Conservation (phyloP, 2,329 filamentous ascomycete species). For the Fusarium subtropicale region DNA sequence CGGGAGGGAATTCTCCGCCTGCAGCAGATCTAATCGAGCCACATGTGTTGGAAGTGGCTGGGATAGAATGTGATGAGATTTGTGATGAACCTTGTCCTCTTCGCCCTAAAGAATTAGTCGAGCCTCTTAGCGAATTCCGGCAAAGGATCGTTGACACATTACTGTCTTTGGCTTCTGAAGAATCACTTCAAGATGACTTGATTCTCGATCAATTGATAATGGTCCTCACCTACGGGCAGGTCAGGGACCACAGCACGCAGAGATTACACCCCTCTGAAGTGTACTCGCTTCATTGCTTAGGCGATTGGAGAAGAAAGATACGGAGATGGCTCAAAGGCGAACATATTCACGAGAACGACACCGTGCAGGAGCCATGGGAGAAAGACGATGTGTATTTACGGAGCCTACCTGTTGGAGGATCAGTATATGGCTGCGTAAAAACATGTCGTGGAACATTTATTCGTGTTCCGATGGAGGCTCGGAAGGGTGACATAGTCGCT, state of each 20-base stretch:
- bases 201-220: background rate
- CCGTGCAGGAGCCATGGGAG: background rate
- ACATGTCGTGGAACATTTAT: background rate
- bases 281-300: background rate
- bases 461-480: background rate
- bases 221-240: background rate
- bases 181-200: background rate
- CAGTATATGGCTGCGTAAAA: background rate
- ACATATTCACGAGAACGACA: too few species aligned
- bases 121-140: background rate
- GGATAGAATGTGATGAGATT: background rate
- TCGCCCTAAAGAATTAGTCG: background rate
- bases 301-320: background rate
- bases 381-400: background rate
- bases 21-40: background rate
- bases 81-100: background rate
- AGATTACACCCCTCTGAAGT: rapidly evolving
- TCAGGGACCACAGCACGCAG: background rate
- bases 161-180: rapidly evolving
- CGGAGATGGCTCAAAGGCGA: background rate
- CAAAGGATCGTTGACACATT: background rate
- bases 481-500: background rate
- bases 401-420: rapidly evolving
- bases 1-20: background rate
- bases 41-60: background rate